A percentile compares a stretch with the other conserved stretches of the same genome.
phyloP scores from a whole-genome alignment of 495 filamentous ascomycete genomes.

The Penicillium coffeae region DNA sequence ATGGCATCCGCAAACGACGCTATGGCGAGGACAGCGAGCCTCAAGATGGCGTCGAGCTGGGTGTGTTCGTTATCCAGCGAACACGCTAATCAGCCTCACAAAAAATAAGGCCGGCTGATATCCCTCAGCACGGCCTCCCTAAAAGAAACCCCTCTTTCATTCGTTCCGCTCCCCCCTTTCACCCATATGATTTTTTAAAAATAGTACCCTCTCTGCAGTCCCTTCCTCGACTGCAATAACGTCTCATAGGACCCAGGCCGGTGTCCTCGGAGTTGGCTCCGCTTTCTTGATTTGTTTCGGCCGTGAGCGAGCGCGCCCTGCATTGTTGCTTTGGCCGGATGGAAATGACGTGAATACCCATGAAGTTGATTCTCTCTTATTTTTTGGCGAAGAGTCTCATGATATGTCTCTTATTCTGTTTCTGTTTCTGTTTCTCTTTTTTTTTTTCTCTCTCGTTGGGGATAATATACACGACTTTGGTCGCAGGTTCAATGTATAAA shows the following conservation, averaged over 20 bases:
- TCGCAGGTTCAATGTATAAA: constrained; percentile 10
- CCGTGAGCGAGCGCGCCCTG: constrained; percentile 14
- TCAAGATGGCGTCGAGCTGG: constrained; percentile 55
- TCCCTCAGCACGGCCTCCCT: background rate
- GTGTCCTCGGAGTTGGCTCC: constrained; percentile 21
- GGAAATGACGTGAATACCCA: constrained; percentile 36
- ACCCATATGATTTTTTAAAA: constrained; percentile 21
- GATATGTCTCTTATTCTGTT: constrained; percentile 15
- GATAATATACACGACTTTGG: constrained; percentile 20
- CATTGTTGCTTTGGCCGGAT: constrained; percentile 22
- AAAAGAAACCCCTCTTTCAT: constrained; percentile 5
- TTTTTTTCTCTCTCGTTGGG: constrained; percentile 11
- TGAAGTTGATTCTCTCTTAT: constrained; percentile 26
- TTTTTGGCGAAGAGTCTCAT: constrained; percentile 27
- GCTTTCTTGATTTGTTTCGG: constrained; percentile 4
- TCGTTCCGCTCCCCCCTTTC: constrained; percentile 12
- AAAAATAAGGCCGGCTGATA: background rate
- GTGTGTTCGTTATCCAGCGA: constrained; percentile 59
- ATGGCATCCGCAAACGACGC: constrained; percentile 52
- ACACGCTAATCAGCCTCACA: constrained; percentile 25
- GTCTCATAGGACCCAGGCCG: constrained; percentile 15
- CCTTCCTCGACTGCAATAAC: constrained; percentile 11
- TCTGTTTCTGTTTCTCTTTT: constrained; percentile 3
- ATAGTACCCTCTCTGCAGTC: constrained; percentile 11
- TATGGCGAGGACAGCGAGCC: constrained; percentile 43